Conservation (phyloP, 371 early-diverging fungal genomes). For the Rhizopus arrhizus region DNA sequence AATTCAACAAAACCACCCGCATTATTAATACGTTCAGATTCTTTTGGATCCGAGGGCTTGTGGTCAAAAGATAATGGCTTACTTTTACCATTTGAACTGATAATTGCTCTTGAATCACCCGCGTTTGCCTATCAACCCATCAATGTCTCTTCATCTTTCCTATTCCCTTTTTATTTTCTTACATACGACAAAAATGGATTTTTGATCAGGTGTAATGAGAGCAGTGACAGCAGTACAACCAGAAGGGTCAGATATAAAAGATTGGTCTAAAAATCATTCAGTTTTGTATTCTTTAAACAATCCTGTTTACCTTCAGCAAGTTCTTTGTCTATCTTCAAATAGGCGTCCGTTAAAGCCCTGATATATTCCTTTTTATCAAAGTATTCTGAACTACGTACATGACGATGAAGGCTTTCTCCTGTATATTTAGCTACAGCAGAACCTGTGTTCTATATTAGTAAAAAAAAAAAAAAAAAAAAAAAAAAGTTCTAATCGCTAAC, state of each 20-base stretch:
- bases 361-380: slow-evolving; percentile 71
- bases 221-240: slow-evolving; percentile 93
- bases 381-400: slow-evolving; percentile 63
- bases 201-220: slow-evolving; percentile 42
- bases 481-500: slow-evolving; percentile 26
- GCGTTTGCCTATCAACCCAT: slow-evolving; percentile 10
- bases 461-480: too few relatives aligned
- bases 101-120: slow-evolving; percentile 62
- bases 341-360: slow-evolving; percentile 79
- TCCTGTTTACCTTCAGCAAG: slow-evolving; percentile 62
- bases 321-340: slow-evolving; percentile 76
- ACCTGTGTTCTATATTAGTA: too few relatives aligned
- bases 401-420: slow-evolving; percentile 77
- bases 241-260: slow-evolving; percentile 74
- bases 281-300: background rate
- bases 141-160: background rate
- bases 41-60: slow-evolving; percentile 82
- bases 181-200: slow-evolving; percentile 41
- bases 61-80: slow-evolving; percentile 86
- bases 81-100: slow-evolving; percentile 72
- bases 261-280: slow-evolving; percentile 56
- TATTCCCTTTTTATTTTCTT: background rate
- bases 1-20: slow-evolving; percentile 96
- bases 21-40: slow-evolving; percentile 75
- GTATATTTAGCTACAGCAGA: slow-evolving; percentile 83